These are phyloP conservation scores for Orbilia ellipsospora DNA, from an alignment of 2,329 filamentous ascomycete genomes.

Conservation along the genomic window DNA sequence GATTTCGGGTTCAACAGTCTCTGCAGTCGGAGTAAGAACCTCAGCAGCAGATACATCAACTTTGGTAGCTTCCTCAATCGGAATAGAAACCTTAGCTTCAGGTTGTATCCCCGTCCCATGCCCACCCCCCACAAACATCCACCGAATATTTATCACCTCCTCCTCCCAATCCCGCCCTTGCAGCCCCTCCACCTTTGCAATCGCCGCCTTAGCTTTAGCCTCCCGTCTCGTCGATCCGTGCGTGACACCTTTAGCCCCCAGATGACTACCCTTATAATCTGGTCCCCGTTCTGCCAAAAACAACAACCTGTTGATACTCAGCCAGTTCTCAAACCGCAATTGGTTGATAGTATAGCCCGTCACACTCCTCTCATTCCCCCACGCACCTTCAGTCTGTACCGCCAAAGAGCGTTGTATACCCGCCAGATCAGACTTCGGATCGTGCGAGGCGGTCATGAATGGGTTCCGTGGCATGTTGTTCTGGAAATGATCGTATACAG, in stretches of 20 bases:
- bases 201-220: neutral
- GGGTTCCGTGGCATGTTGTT: conserved; percentile 41
- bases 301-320: conserved; percentile 65
- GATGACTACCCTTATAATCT: conserved; percentile 2
- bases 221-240: conserved; percentile 14
- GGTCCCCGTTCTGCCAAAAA: conserved; percentile 60
- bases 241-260: conserved; percentile 15
- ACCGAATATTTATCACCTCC: conserved; percentile 6
- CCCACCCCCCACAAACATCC: neutral
- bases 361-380: conserved; percentile 45
- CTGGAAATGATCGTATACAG: conserved; percentile 42
- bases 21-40: too few relatives aligned
- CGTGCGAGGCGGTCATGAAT: conserved; percentile 39
- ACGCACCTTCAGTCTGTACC: conserved; percentile 15
- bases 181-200: conserved; percentile 18
- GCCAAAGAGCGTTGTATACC: conserved; percentile 10
- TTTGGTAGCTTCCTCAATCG: too few relatives aligned
- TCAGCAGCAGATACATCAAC: too few relatives aligned
- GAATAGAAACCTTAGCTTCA: neutral
- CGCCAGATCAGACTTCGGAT: conserved; percentile 45
- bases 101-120: neutral
- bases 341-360: conserved; percentile 64
- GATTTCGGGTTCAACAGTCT: neutral
- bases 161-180: conserved; percentile 29
- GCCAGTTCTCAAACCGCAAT: conserved; percentile 67